A percentile compares a stretch with the other conserved stretches of the same genome.
phyloP scores from a whole-genome alignment of 257 asterid genomes.

The Solanum pinnatisectum region DNA sequence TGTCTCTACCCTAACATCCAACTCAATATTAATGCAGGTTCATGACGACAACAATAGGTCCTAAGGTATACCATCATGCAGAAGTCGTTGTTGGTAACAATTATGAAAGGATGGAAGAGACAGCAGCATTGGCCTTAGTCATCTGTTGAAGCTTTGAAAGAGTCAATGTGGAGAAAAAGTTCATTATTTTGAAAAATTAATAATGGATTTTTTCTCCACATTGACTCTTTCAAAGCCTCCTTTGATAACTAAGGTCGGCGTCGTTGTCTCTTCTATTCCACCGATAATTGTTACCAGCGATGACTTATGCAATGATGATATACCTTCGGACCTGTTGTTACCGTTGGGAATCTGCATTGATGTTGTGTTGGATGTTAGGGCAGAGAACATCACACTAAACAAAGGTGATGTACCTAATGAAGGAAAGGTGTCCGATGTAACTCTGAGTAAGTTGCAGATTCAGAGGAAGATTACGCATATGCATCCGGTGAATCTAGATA shows the following conservation, averaged over 20 bases:
- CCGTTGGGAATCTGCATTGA: neutral
- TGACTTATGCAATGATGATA: neutral
- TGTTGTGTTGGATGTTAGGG: neutral
- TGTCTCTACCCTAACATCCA: neutral
- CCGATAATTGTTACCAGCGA: neutral
- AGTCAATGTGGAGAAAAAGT: neutral
- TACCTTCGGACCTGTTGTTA: no score
- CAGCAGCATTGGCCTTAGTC: neutral
- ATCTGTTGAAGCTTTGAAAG: neutral
- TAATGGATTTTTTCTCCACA: neutral
- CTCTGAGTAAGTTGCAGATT: neutral
- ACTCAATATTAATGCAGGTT: neutral
- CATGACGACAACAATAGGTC: neutral
- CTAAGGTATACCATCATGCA: neutral
- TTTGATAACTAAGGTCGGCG: neutral
- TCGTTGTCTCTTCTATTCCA: neutral
- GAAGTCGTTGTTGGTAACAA: neutral
- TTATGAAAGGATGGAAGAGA: neutral
- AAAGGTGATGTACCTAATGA: neutral
- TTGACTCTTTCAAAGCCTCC: no score
- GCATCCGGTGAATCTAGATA: neutral
- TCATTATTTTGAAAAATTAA: no score
- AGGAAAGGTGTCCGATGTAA: neutral
- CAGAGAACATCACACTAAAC: neutral
- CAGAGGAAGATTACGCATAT: neutral